These are phyloP conservation scores for Dacryopinax primogenitus DNA, from an alignment of 768 basidiomycete species.

Conservation along the genomic window DNA sequence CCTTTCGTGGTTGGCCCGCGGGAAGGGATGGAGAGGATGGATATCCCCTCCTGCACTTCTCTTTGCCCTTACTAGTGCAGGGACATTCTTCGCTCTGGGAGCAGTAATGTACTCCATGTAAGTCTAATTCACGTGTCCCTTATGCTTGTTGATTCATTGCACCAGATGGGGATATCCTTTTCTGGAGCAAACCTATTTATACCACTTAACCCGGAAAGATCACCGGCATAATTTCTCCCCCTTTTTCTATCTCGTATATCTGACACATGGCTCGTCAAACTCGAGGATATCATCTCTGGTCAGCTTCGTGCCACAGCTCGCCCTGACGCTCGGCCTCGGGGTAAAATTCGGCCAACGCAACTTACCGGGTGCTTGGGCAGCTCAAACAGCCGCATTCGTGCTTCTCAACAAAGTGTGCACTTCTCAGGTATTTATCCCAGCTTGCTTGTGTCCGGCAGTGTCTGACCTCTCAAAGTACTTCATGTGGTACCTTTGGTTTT, in stretches of 20 bases:
- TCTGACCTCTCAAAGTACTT: constrained; percentile 55
- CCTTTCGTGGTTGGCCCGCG: constrained; percentile 33
- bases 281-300: constrained; percentile 50
- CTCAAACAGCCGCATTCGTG: constrained; percentile 86
- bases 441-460: not conserved
- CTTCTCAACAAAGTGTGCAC: constrained; percentile 98
- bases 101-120: constrained; percentile 60
- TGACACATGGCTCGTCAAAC: constrained; percentile 50
- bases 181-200: constrained; percentile 81
- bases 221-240: constrained; percentile 98
- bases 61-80: constrained; percentile 58
- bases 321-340: constrained; percentile 56
- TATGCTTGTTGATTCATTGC: constrained; percentile 10
- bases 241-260: constrained; percentile 90
- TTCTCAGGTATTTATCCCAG: constrained; percentile 50
- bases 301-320: constrained; percentile 73
- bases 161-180: constrained; percentile 89
- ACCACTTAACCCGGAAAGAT: constrained; percentile 81
- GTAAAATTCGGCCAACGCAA: constrained; percentile 52
- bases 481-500: constrained; percentile 84
- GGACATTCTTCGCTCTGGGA: constrained; percentile 53
- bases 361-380: constrained; percentile 74
- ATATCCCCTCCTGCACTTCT: constrained; percentile 39
- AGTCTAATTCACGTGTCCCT: constrained; percentile 26
- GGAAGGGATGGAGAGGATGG: constrained; percentile 31